Conservation (phyloP, 805 yeast genomes). For the Metschnikowia cerradonensis region DNA sequence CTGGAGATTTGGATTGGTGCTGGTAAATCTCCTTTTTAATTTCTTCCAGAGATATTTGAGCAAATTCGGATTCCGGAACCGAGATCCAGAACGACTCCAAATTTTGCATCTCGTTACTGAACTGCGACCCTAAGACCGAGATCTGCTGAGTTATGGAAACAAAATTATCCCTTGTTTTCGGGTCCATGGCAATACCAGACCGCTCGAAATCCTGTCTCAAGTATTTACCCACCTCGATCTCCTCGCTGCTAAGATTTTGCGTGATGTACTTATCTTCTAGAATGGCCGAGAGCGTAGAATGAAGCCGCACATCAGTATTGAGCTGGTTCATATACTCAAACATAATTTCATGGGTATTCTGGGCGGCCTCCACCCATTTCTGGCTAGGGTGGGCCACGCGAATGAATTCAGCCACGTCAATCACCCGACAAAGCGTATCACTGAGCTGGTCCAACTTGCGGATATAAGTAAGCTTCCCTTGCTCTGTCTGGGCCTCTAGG, state of each 20-base stretch:
- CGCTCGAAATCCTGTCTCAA: slow-evolving; percentile 81
- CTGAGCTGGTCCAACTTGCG: slow-evolving; percentile 75
- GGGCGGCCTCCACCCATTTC: slow-evolving; percentile 73
- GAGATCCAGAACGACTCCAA: slow-evolving; percentile 36
- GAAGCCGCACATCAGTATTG: slow-evolving; percentile 77
- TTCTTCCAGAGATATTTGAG: slow-evolving; percentile 19
- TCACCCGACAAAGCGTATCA: slow-evolving; percentile 85
- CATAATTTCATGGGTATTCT: slow-evolving; percentile 80
- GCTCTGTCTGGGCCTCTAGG: slow-evolving; percentile 33
- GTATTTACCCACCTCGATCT: slow-evolving; percentile 74
- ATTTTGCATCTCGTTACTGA: slow-evolving; percentile 47
- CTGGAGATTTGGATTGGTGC: slow-evolving; percentile 25
- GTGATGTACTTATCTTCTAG: slow-evolving; percentile 28
- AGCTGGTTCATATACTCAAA: slow-evolving; percentile 91
- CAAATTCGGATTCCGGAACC: slow-evolving; percentile 28
- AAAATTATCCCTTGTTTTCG: slow-evolving; percentile 60
- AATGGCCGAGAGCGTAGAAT: slow-evolving; percentile 53
- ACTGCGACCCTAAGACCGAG: slow-evolving; percentile 75
- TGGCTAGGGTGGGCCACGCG: slow-evolving; percentile 81
- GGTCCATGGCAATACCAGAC: slow-evolving; percentile 82
- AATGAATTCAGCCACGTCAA: slow-evolving; percentile 89
- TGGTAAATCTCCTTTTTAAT: slow-evolving; percentile 25
- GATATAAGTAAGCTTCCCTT: slow-evolving; percentile 47
- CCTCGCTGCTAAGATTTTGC: slow-evolving; percentile 60
- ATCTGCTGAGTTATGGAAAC: slow-evolving; percentile 77